phyloP scores from a whole-genome alignment of 202 grass and related monocot genomes.

The Elaeis oleifera region DNA sequence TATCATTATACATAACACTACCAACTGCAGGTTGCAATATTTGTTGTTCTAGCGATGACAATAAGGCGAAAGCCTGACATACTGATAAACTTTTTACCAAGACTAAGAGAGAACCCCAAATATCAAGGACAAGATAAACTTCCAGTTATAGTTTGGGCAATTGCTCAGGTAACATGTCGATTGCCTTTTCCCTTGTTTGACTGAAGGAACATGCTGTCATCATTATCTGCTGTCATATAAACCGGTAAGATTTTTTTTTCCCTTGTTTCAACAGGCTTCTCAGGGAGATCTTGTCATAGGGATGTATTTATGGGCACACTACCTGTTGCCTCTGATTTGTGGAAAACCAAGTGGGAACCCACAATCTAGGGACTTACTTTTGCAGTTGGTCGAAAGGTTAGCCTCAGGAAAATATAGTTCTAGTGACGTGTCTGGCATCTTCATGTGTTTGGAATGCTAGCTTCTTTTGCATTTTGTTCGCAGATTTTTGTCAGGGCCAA shows the following conservation, averaged over 20 bases:
- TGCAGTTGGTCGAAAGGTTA: conserved; percentile 95
- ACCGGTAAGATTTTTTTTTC: too few relatives aligned
- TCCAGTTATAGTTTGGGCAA: conserved; percentile 75
- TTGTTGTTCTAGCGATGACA: conserved; percentile 77
- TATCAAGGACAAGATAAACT: conserved; percentile 86
- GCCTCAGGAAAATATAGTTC: not conserved
- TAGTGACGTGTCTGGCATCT: too few relatives aligned
- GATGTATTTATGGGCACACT: conserved; percentile 84
- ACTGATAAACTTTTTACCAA: conserved; percentile 47
- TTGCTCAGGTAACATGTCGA: conserved; percentile 62
- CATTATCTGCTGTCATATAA: too few relatives aligned
- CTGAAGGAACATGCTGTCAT: not conserved
- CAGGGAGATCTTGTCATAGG: conserved; percentile 77
- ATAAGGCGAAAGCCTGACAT: conserved; percentile 82
- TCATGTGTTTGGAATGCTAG: too few relatives aligned
- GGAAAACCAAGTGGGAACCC: conserved; percentile 72
- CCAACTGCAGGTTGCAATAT: conserved; percentile 75
- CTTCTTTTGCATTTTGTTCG: conserved; percentile 5
- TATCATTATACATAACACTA: not conserved
- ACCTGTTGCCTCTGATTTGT: conserved; percentile 78
- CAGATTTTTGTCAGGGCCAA: conserved; percentile 63
- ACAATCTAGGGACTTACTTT: conserved; percentile 73
- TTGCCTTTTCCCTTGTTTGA: not conserved
- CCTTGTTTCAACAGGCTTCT: conserved; percentile 45
- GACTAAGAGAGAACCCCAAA: conserved; percentile 70